These are phyloP conservation scores for Termitomyces sp. DNA, from an alignment of 768 basidiomycete genomes.

Conservation along the genomic window DNA sequence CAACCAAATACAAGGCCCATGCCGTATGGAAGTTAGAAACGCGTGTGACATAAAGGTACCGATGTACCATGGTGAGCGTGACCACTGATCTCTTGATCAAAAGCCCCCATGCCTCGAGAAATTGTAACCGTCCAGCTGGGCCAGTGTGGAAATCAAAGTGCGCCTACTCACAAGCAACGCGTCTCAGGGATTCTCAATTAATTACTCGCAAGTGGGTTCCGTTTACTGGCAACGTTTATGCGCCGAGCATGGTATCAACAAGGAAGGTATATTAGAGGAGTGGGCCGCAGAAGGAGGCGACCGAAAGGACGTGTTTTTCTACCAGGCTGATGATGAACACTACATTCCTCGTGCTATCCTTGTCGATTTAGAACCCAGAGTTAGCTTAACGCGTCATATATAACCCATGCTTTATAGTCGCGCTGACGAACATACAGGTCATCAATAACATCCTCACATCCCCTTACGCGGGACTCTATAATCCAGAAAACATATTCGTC, in stretches of 20 bases:
- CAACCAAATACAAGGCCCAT: no score
- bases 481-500: conserved; percentile 96
- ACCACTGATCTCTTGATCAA: not conserved
- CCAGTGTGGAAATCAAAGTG: conserved; percentile 92
- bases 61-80: not conserved
- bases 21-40: no score
- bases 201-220: conserved; percentile 68
- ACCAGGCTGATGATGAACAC: conserved; percentile 99
- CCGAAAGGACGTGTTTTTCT: conserved; percentile 99
- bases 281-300: conserved; percentile 96
- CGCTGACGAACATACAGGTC: conserved; percentile 51
- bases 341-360: conserved; percentile 97
- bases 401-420: not conserved
- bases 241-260: conserved; percentile 96
- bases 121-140: conserved; percentile 83
- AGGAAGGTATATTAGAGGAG: conserved; percentile 93
- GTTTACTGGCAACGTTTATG: conserved; percentile 99
- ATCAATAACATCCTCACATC: conserved; percentile 92
- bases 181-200: not conserved
- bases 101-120: conserved; percentile 66
- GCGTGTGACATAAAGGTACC: no score
- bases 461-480: conserved; percentile 87
- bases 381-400: conserved; percentile 32
- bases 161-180: conserved; percentile 22
- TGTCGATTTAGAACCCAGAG: conserved; percentile 93